Conservation (phyloP, 257 asterid species). For the Coffea eugenioides region DNA sequence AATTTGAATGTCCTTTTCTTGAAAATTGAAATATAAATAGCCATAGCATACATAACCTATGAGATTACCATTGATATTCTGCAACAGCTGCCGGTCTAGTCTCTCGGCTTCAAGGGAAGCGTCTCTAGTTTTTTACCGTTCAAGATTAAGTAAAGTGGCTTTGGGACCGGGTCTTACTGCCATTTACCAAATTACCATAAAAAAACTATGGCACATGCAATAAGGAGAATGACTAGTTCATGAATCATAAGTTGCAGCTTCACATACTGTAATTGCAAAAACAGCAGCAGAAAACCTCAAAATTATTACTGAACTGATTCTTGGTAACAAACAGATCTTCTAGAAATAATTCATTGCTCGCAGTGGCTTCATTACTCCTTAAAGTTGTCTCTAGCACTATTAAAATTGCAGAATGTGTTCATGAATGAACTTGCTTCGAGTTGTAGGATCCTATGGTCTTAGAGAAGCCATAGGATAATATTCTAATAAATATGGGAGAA, state of each 20-base stretch:
- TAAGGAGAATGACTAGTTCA: slow-evolving; percentile 43
- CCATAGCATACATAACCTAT: too few species aligned
- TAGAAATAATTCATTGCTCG: slow-evolving; percentile 30
- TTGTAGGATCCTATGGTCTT: too few species aligned
- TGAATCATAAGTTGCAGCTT: not conserved
- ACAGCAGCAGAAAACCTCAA: slow-evolving; percentile 35
- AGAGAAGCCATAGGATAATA: too few species aligned
- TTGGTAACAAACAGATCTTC: slow-evolving; percentile 35
- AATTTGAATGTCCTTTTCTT: too few species aligned
- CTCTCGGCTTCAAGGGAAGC: too few species aligned
- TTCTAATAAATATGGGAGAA: too few species aligned
- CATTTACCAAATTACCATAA: slow-evolving; percentile 17
- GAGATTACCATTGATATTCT: too few species aligned
- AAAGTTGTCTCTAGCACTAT: slow-evolving; percentile 43
- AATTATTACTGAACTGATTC: slow-evolving; percentile 21
- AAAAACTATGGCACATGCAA: slow-evolving; percentile 37
- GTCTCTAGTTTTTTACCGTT: too few species aligned
- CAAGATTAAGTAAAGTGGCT: too few species aligned
- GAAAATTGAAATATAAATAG: too few species aligned
- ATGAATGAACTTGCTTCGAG: slow-evolving; percentile 42
- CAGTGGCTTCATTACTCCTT: slow-evolving; percentile 47
- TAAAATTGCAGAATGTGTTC: slow-evolving; percentile 45
- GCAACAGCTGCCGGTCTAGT: too few species aligned
- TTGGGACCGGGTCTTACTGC: not conserved
- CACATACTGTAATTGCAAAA: slow-evolving; percentile 30